These are phyloP conservation scores for Metschnikowia dekortorum DNA, from an alignment of 805 yeast species.

Conservation along the genomic window DNA sequence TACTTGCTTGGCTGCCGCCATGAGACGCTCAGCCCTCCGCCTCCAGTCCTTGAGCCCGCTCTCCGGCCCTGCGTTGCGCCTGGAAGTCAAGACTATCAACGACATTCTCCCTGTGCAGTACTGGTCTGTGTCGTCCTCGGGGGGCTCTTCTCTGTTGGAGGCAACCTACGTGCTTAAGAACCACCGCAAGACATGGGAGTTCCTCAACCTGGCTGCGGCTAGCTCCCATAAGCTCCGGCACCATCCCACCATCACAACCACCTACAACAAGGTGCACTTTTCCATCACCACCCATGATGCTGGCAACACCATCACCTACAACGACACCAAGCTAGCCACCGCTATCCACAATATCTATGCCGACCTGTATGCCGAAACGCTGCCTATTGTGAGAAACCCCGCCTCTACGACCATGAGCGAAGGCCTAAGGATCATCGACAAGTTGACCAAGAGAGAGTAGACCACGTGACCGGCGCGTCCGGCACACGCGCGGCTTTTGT, in stretches of 20 bases:
- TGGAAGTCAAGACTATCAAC: slow-evolving; percentile 40
- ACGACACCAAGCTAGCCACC: slow-evolving; percentile 56
- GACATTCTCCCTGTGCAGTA: slow-evolving; percentile 40
- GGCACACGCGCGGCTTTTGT: no score
- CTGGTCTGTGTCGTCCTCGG: slow-evolving; percentile 6
- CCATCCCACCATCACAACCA: slow-evolving; percentile 66
- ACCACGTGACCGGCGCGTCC: background rate
- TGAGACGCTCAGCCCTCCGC: background rate
- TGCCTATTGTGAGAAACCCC: background rate
- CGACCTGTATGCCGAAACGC: slow-evolving; percentile 3
- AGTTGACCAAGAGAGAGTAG: slow-evolving; percentile 11
- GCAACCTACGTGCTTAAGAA: slow-evolving; percentile 42
- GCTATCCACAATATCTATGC: slow-evolving; percentile 19
- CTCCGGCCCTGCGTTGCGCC: background rate
- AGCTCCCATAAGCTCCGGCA: slow-evolving; percentile 57
- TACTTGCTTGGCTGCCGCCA: background rate
- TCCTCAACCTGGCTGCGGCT: slow-evolving; percentile 54
- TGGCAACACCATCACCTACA: slow-evolving; percentile 43
- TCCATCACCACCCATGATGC: slow-evolving; percentile 64
- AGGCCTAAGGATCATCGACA: slow-evolving; percentile 13
- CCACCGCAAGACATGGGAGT: slow-evolving; percentile 65
- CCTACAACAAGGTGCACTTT: slow-evolving; percentile 55
- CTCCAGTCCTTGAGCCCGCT: slow-evolving; percentile 5
- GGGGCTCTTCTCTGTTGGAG: slow-evolving; percentile 17
- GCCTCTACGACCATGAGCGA: slow-evolving; percentile 6